Conservation (phyloP, 148 eudicot genomes). For the Silene latifolia region DNA sequence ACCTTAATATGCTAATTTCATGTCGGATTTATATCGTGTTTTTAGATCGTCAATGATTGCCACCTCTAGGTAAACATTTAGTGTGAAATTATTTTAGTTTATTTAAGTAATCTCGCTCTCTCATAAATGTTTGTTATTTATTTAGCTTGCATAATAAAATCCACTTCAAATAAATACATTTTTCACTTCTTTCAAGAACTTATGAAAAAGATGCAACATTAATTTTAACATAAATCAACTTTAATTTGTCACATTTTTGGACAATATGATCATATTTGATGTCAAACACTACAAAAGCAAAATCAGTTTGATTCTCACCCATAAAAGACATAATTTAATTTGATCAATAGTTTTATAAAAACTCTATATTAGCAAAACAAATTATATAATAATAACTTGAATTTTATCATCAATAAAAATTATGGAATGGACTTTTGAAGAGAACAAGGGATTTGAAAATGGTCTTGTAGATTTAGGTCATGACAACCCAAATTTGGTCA, state of each 20-base stretch:
- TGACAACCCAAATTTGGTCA: conserved; percentile 12
- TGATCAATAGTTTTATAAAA: not conserved
- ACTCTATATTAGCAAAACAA: not conserved
- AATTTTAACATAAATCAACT: not conserved
- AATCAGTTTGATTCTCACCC: not conserved
- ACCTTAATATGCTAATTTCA: too few relatives aligned
- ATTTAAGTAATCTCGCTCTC: too few relatives aligned
- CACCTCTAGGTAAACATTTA: too few relatives aligned
- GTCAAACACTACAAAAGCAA: too few relatives aligned
- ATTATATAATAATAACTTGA: not conserved
- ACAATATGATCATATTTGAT: not conserved
- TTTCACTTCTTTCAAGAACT: too few relatives aligned
- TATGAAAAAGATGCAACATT: not conserved
- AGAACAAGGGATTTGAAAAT: conserved; percentile 27
- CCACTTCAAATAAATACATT: too few relatives aligned
- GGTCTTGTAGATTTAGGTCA: conserved; percentile 18
- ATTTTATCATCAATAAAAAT: not conserved
- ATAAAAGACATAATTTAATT: not conserved
- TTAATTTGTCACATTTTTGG: not conserved
- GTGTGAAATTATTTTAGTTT: too few relatives aligned
- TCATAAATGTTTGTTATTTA: too few relatives aligned
- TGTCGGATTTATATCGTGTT: too few relatives aligned
- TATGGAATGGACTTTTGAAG: conserved; percentile 19
- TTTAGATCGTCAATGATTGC: too few relatives aligned
- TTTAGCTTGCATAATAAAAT: too few relatives aligned